Base-by-base conservation (phyloP, 257 asterid species). In the Solanum chmielewskii region DNA sequence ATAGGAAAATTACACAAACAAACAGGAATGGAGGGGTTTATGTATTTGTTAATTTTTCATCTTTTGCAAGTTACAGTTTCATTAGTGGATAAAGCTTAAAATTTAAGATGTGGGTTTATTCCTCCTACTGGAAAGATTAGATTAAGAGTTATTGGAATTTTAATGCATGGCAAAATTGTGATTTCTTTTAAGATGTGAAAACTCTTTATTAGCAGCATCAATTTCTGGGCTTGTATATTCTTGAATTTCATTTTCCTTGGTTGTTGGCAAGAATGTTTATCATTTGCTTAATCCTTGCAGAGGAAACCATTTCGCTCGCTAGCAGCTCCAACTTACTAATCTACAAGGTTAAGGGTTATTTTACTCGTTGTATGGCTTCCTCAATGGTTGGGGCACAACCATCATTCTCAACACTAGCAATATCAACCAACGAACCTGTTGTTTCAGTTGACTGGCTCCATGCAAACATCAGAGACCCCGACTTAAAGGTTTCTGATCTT, bases 381-480 rank as follows among this genome's bases (percentile, higher is more conserved):
- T 84, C 98, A 35, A 90, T 90, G 16, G 93, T 91, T 86, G 89
- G 92, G 69, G 93, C 95, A 14, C 94, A 91, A 88, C 91, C 92
- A 89, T 92, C 95, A 27, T 94, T 87, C 91, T 92, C 98, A 44
- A 84, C 89, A 91, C 89, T 88, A 11, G 91, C 98, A 87, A 85
- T 93, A 88, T 88, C 93, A 27, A 87, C 91, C 37, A 90, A 83
- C 21, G 98, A 96, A 84, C 98, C 99, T 85, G 98, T 94, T 88
- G 98, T 95, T 87, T 96, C 99, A n/a, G 99, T 93, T 85, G 99
- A 94, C 45, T 97, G 99, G 99, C 98, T 97, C 83, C 98, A 96
- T 76, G 92, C 95, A n/a, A 94, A 97, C 86, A 95, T 97, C 73
- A 91, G 90, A 83, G 98, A 92, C 83, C 98, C 97, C 66, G 97